These are phyloP conservation scores for Ustulina deusta DNA, from an alignment of 2,329 filamentous ascomycete genomes.

Conservation along the genomic window DNA sequence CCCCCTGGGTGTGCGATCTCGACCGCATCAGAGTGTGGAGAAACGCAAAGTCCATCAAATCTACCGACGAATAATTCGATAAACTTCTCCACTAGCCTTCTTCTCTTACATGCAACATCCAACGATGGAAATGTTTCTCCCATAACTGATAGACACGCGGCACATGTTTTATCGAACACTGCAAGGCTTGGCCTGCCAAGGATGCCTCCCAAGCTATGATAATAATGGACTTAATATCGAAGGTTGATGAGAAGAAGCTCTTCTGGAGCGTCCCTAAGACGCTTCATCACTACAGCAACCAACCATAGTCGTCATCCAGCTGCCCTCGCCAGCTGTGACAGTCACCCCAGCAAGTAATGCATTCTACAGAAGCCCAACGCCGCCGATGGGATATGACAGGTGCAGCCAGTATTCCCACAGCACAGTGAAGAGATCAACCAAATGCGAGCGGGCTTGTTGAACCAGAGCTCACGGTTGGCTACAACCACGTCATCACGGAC, in stretches of 20 bases:
- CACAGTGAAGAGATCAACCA: background rate
- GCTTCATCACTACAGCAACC: background rate
- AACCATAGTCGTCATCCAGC: background rate
- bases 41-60: background rate
- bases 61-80: background rate
- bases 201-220: background rate
- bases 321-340: background rate
- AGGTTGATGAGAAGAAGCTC: background rate
- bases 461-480: conserved; percentile 65
- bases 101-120: background rate
- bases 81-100: too few species aligned
- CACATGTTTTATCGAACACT: background rate
- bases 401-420: background rate
- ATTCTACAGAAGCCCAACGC: background rate
- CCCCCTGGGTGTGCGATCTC: background rate
- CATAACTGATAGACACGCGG: background rate
- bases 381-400: background rate
- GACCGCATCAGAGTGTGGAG: background rate
- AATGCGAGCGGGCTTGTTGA: conserved; percentile 51
- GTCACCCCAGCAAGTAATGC: background rate
- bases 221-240: background rate
- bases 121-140: background rate
- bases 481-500: conserved; percentile 67
- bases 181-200: background rate
- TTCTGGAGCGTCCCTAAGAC: background rate